Evolutionary conservation across 2,329 filamentous ascomycete species (phyloP).

Genomic region (Monosporascus sp.): DNA sequence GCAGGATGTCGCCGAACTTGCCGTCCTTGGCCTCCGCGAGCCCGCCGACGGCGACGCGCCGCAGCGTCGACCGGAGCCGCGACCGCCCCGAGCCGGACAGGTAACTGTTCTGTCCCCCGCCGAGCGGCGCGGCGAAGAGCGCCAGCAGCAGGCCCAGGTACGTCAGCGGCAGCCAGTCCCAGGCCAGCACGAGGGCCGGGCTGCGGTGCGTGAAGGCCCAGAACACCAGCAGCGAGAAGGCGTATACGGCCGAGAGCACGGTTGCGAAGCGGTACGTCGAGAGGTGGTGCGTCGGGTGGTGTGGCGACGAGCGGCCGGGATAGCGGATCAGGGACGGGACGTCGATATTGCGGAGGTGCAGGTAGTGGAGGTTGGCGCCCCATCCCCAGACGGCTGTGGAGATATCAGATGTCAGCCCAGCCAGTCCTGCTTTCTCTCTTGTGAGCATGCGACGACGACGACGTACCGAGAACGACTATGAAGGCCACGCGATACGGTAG

Average conservation of each 20-base stretch:
- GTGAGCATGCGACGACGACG: background rate
- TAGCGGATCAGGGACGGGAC: conserved; percentile 84
- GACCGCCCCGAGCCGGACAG: conserved; percentile 65
- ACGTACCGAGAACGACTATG: conserved; percentile 75
- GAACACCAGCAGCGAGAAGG: conserved; percentile 70
- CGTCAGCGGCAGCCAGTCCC: conserved; percentile 81
- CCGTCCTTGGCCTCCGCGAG: conserved; percentile 82
- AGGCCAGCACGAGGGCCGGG: conserved; percentile 63
- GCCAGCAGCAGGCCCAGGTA: conserved; percentile 70
- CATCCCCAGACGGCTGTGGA: conserved; percentile 84
- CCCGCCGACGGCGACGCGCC: conserved; percentile 76
- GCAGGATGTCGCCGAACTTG: conserved; percentile 89
- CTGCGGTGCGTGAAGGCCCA: conserved; percentile 74
- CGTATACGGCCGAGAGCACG: conserved; percentile 67
- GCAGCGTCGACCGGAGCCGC: conserved; percentile 69
- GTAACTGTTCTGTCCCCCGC: conserved; percentile 36
- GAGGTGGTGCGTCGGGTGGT: conserved; percentile 69
- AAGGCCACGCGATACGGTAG: conserved; percentile 85
- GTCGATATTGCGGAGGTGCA: conserved; percentile 76
- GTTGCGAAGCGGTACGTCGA: conserved; percentile 84
- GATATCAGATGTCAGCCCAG: conserved; percentile 5
- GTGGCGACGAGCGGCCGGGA: conserved; percentile 64
- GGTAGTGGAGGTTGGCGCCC: conserved; percentile 86
- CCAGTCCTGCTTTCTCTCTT: background rate
- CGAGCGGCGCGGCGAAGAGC: conserved; percentile 66